A percentile compares a stretch with the other conserved stretches of the same genome.
Conservation (phyloP, 2,329 filamentous ascomycete species). For the Fusarium sp. region DNA sequence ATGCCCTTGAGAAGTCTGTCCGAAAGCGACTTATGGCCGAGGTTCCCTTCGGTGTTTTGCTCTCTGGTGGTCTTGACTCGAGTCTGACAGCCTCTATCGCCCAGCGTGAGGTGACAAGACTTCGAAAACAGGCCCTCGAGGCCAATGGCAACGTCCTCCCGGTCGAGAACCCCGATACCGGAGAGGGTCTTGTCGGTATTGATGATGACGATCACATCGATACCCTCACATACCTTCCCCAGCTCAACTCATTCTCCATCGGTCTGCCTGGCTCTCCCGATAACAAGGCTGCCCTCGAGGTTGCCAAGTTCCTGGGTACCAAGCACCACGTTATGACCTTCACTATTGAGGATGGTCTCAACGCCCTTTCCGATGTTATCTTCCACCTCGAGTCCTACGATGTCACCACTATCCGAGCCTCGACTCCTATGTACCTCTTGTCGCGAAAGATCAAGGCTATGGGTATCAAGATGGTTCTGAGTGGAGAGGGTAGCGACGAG, state of each 20-base stretch:
- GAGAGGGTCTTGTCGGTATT: slow-evolving; percentile 88
- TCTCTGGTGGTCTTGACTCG: slow-evolving; percentile 96
- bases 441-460: slow-evolving; percentile 99
- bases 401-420: slow-evolving; percentile 97
- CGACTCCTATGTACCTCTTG: slow-evolving; percentile 97
- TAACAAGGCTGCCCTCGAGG: slow-evolving; percentile 89
- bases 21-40: slow-evolving; percentile 98
- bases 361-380: slow-evolving; percentile 97
- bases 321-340: slow-evolving; percentile 99
- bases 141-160: slow-evolving; percentile 60
- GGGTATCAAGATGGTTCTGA: slow-evolving; percentile 99
- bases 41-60: slow-evolving; percentile 94
- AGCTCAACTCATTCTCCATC: slow-evolving; percentile 99
- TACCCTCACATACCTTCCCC: slow-evolving; percentile 89
- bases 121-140: slow-evolving; percentile 74
- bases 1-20: slow-evolving; percentile 88
- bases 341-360: slow-evolving; percentile 95
- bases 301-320: slow-evolving; percentile 95
- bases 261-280: slow-evolving; percentile 94
- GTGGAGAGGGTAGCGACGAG: slow-evolving; percentile 96
- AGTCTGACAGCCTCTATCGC: slow-evolving; percentile 95
- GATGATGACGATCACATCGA: slow-evolving; percentile 91
- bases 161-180: slow-evolving; percentile 67
- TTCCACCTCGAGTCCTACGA: slow-evolving; percentile 98
- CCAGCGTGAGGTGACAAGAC: slow-evolving; percentile 87